These are phyloP conservation scores for Rubroshorea leprosula DNA, from an alignment of 345 rosid genomes.

Conservation along the genomic window DNA sequence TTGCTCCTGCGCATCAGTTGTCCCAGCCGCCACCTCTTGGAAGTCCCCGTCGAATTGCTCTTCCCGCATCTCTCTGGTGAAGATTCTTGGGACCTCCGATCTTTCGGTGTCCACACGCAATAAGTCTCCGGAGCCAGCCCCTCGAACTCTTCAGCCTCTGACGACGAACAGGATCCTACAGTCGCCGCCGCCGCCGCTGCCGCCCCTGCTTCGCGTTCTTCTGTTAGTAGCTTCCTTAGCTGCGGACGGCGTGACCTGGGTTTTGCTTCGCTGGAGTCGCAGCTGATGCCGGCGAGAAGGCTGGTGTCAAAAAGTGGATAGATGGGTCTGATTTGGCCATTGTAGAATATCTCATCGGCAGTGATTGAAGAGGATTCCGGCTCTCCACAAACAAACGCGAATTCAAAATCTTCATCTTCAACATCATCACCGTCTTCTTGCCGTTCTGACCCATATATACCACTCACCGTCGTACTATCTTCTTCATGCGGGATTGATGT, in stretches of 20 bases:
- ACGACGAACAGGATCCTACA: conserved; percentile 39
- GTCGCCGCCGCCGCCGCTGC: too few species aligned
- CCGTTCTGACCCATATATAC: background rate
- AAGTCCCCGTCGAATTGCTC: conserved; percentile 52
- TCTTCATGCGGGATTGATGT: too few species aligned
- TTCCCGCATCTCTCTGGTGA: conserved; percentile 36
- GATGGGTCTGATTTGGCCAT: conserved; percentile 59
- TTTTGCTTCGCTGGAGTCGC: too few species aligned
- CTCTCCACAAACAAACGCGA: conserved; percentile 35
- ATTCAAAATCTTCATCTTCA: conserved; percentile 34
- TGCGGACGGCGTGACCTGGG: conserved; percentile 34
- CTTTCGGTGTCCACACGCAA: conserved; percentile 71
- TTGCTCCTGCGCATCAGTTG: conserved; percentile 46
- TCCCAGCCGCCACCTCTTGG: conserved; percentile 68
- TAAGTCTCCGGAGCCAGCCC: conserved; percentile 43
- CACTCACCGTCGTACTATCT: too few species aligned
- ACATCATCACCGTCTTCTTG: background rate
- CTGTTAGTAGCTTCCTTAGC: conserved; percentile 44
- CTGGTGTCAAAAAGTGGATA: conserved; percentile 33
- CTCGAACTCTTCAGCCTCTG: conserved; percentile 53
- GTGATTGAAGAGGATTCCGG: conserved; percentile 28
- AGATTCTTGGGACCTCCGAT: conserved; percentile 13
- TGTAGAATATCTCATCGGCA: conserved; percentile 60
- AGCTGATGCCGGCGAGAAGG: conserved; percentile 12
- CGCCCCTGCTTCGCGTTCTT: conserved; percentile 59